phyloP scores from a whole-genome alignment of 306 rosid species.

The Nissolia schottii region DNA sequence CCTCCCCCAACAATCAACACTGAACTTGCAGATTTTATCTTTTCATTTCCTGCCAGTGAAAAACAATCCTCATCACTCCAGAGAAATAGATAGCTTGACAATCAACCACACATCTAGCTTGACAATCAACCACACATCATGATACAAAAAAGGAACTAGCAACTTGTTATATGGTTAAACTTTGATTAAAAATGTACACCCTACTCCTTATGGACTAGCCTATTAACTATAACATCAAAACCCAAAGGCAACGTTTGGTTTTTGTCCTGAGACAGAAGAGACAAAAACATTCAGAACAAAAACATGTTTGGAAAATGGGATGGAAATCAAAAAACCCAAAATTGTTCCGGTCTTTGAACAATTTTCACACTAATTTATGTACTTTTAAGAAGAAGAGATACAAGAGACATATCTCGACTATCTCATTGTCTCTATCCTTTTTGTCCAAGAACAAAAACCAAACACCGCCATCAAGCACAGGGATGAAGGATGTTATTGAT shows the following conservation, averaged over 20 bases:
- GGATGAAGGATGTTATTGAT: neutral
- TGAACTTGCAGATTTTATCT: slow-evolving; percentile 63
- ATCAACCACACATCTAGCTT: neutral
- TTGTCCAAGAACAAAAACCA: too few species aligned
- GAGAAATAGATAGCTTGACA: neutral
- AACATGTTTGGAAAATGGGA: too few species aligned
- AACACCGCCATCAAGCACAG: too few species aligned
- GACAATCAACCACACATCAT: neutral
- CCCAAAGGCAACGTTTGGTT: too few species aligned
- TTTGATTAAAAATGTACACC: neutral
- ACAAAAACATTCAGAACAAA: too few species aligned
- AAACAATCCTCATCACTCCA: neutral
- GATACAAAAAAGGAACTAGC: neutral
- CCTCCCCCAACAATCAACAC: slow-evolving; percentile 85
- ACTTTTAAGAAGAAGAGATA: too few species aligned
- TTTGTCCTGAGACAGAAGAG: too few species aligned
- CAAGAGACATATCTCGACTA: too few species aligned
- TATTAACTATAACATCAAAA: neutral
- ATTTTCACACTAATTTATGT: too few species aligned
- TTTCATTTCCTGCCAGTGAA: slow-evolving; percentile 44
- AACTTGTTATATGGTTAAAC: neutral
- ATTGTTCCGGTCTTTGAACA: too few species aligned
- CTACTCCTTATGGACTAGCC: neutral
- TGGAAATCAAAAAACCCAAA: too few species aligned
- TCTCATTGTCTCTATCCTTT: too few species aligned